Evolutionary conservation across 345 rosid species (phyloP).

Genomic region (Hibiscus syriacus): DNA sequence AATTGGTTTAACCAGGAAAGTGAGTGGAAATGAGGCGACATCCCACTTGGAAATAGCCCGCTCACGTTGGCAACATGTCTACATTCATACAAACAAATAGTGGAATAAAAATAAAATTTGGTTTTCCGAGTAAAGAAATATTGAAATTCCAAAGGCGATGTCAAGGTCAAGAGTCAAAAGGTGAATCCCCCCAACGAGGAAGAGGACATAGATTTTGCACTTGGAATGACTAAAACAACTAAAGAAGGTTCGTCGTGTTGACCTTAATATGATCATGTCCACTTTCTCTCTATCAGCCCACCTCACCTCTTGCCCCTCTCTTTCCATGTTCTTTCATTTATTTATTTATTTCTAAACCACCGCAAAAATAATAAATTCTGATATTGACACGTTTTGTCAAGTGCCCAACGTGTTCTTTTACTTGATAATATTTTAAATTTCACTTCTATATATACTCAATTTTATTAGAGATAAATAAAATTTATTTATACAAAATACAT

Average conservation of each 20-base stretch:
- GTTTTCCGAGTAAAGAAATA: neutral
- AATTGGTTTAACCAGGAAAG: constrained; percentile 22
- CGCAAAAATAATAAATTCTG: neutral
- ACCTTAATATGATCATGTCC: too few relatives aligned
- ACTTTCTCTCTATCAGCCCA: neutral
- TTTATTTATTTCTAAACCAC: too few relatives aligned
- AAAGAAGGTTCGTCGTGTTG: constrained; percentile 7
- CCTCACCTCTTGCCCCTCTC: neutral
- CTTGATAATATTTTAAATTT: neutral
- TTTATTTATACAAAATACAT: too few relatives aligned
- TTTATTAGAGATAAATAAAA: too few relatives aligned
- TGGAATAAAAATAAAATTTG: neutral
- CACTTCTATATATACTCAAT: too few relatives aligned
- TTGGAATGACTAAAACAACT: neutral
- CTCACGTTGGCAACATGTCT: neutral
- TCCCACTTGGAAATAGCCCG: neutral
- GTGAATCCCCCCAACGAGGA: too few relatives aligned
- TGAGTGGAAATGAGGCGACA: constrained; percentile 22
- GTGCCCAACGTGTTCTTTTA: too few relatives aligned
- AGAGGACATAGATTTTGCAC: neutral
- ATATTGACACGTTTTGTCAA: neutral
- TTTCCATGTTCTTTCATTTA: constrained; percentile 1
- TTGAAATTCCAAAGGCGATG: neutral
- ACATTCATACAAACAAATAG: neutral
- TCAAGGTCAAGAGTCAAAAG: constrained; percentile 10